Percentiles rank a stretch among this genome's conserved stretches.
phyloP scores from a whole-genome alignment of 1,139 yeast genomes.

The Taiozyma sp. region DNA sequence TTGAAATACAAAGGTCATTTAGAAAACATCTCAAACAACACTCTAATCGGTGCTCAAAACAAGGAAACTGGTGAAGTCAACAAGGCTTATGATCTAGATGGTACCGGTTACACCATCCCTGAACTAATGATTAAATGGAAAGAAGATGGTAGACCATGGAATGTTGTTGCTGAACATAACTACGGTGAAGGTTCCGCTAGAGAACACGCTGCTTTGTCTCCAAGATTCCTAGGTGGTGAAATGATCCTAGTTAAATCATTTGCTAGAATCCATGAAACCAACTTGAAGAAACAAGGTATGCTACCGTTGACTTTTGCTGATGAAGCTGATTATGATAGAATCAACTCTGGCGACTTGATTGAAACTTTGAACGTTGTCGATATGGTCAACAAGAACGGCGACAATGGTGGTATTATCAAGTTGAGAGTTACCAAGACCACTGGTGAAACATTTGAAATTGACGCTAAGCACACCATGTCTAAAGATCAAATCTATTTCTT shows the following conservation, averaged over 20 bases:
- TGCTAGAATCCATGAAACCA: slow-evolving; percentile 93
- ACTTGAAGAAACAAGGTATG: slow-evolving; percentile 94
- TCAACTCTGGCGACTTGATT: slow-evolving; percentile 70
- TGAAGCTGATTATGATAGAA: slow-evolving; percentile 80
- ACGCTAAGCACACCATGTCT: slow-evolving; percentile 92
- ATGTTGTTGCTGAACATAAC: slow-evolving; percentile 94
- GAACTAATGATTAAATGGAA: slow-evolving; percentile 97
- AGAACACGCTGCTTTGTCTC: slow-evolving; percentile 97
- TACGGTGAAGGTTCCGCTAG: slow-evolving; percentile 99
- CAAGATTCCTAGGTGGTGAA: slow-evolving; percentile 88
- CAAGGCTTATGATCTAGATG: slow-evolving; percentile 83
- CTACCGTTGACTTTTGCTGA: slow-evolving; percentile 88
- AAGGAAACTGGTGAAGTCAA: slow-evolving; percentile 96
- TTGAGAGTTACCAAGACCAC: slow-evolving; percentile 69
- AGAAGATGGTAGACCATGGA: slow-evolving; percentile 79
- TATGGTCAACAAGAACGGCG: slow-evolving; percentile 73
- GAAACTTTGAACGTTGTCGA: slow-evolving; percentile 75
- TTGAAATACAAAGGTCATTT: slow-evolving; percentile 96
- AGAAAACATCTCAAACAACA: slow-evolving; percentile 91
- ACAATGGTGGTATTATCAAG: slow-evolving; percentile 76
- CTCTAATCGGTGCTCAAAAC: slow-evolving; percentile 94
- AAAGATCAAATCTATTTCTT: slow-evolving; percentile 92
- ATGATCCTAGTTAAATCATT: slow-evolving; percentile 89
- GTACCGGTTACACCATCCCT: slow-evolving; percentile 77
- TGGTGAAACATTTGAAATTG: slow-evolving; percentile 66